Percentiles rank a stretch among this genome's conserved stretches.
Conservation (phyloP, 2,329 filamentous ascomycete genomes). For the Nakataea oryzae region DNA sequence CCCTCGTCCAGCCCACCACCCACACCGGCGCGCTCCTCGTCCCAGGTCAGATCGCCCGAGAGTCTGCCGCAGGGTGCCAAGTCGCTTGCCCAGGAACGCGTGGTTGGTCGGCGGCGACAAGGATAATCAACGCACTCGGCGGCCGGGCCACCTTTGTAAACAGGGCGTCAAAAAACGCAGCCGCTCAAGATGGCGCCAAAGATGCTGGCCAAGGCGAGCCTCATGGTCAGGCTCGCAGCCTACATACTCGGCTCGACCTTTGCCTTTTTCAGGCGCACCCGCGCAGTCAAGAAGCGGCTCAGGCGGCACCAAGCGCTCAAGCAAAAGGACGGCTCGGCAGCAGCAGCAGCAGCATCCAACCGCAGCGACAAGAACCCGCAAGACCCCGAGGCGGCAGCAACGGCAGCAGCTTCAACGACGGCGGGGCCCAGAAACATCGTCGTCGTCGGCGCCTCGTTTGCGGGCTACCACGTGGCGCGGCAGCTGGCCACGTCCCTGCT, state of each 20-base stretch:
- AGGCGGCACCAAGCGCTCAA: neutral
- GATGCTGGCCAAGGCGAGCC: neutral
- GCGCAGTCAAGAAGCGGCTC: neutral
- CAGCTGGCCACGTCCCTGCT: conserved; percentile 37
- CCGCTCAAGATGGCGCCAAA: neutral
- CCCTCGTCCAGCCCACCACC: neutral
- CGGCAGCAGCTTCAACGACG: neutral
- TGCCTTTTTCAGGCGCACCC: neutral
- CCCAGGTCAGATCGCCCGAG: too few species aligned
- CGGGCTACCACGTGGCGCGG: conserved; percentile 38
- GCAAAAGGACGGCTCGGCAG: neutral
- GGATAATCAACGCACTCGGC: too few species aligned
- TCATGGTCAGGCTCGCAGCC: neutral
- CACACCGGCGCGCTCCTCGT: too few species aligned
- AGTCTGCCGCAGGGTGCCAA: too few species aligned
- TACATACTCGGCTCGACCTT: neutral
- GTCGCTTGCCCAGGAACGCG: too few species aligned
- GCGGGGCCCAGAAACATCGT: conserved; percentile 33
- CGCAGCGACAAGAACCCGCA: neutral
- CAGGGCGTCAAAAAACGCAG: neutral
- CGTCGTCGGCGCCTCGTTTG: conserved; percentile 47
- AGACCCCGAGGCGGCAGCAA: neutral
- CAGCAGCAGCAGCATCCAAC: neutral
- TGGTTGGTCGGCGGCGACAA: too few species aligned
- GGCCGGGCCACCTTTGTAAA: too few species aligned